phyloP scores from a whole-genome alignment of 177 flowering plant genomes.

The Telopea speciosissima region DNA sequence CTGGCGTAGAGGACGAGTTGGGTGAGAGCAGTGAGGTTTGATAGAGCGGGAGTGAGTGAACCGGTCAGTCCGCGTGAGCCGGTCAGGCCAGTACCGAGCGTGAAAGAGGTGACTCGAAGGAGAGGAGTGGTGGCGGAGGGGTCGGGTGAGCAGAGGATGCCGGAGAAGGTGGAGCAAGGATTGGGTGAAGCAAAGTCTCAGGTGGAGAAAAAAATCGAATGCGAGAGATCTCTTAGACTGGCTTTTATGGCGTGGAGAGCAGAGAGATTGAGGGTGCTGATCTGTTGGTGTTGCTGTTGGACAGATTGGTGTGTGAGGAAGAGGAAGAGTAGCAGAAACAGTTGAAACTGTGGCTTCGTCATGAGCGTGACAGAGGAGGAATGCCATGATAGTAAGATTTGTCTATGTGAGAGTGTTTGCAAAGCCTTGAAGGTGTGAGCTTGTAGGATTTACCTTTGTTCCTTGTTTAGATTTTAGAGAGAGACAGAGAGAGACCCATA shows the following conservation, averaged over 20 bases:
- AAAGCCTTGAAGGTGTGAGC: no score
- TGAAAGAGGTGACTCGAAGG: conserved; percentile 41
- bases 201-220: conserved; percentile 50
- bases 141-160: conserved; percentile 38
- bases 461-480: no score
- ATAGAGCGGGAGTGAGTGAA: conserved; percentile 34
- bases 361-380: background rate
- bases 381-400: background rate
- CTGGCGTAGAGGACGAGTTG: conserved; percentile 63
- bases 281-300: conserved; percentile 12
- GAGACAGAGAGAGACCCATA: no score
- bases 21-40: conserved; percentile 40
- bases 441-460: no score
- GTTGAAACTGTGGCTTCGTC: background rate
- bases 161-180: conserved; percentile 54
- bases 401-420: no score
- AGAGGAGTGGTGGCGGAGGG: background rate
- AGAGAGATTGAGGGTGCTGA: conserved; percentile 27
- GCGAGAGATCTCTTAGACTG: conserved; percentile 37
- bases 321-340: conserved; percentile 6
- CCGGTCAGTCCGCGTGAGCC: conserved; percentile 58
- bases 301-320: background rate
- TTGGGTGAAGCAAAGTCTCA: conserved; percentile 54
- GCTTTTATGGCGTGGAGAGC: conserved; percentile 34
- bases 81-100: conserved; percentile 56